A percentile compares a stretch with the other conserved stretches of the same genome.
These are phyloP conservation scores for Candida nanaspora DNA, from an alignment of 805 yeast species.

Conservation along the genomic window DNA sequence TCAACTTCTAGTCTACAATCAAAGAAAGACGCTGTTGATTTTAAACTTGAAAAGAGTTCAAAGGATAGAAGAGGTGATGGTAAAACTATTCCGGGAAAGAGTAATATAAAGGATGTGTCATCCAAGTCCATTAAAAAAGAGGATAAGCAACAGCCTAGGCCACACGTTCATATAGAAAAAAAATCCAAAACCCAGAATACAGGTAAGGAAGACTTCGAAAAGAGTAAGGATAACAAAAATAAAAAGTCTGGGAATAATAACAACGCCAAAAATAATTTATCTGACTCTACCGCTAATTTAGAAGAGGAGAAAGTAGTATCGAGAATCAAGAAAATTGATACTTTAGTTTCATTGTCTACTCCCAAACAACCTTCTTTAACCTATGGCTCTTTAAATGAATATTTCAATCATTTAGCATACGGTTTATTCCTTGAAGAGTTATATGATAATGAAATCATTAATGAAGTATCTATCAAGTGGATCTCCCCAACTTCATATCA, in stretches of 20 bases:
- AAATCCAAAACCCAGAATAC: not conserved
- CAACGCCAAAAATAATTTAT: not conserved
- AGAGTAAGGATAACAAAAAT: not conserved
- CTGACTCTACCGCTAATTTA: too few relatives aligned
- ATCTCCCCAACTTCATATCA: constrained; percentile 33
- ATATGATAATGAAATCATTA: constrained; percentile 35
- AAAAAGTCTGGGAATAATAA: not conserved
- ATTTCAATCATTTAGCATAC: constrained; percentile 52
- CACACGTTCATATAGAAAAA: too few relatives aligned
- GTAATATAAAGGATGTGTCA: too few relatives aligned
- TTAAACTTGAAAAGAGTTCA: too few relatives aligned
- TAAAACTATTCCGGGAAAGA: too few relatives aligned
- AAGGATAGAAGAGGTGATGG: too few relatives aligned
- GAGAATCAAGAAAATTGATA: constrained; percentile 12
- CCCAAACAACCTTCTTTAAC: constrained; percentile 13
- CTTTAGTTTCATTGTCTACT: constrained; percentile 13
- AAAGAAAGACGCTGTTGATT: too few relatives aligned
- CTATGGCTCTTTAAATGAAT: constrained; percentile 43
- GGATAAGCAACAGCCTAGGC: too few relatives aligned
- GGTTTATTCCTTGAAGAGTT: constrained; percentile 60
- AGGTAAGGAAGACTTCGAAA: not conserved
- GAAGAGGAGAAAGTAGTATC: too few relatives aligned
- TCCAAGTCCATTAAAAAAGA: too few relatives aligned
- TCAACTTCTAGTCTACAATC: too few relatives aligned
- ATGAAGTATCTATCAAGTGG: constrained; percentile 36